These are phyloP conservation scores for Datisca glomerata DNA, from an alignment of 306 rosid genomes.

Conservation along the genomic window DNA sequence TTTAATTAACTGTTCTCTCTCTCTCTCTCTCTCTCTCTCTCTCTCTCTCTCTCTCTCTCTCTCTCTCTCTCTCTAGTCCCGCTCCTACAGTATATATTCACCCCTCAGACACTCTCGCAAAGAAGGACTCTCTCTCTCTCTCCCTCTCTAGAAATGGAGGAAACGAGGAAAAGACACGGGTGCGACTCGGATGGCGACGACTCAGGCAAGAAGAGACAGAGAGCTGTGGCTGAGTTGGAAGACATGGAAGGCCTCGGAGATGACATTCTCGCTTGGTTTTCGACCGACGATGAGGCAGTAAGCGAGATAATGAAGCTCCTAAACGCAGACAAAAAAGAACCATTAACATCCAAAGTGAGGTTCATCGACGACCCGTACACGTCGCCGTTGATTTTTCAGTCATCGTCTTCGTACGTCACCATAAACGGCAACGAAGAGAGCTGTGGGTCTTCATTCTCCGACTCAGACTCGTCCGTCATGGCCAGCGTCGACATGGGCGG, in stretches of 20 bases:
- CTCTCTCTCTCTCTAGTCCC: constrained; percentile 1
- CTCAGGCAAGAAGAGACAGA: neutral
- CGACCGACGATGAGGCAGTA: constrained; percentile 10
- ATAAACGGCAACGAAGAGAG: constrained; percentile 72
- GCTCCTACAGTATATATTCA: neutral
- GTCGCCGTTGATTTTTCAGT: constrained; percentile 28
- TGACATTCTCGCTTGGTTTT: constrained; percentile 16
- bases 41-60: neutral
- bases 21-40: constrained; percentile 1
- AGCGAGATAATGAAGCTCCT: constrained; percentile 19
- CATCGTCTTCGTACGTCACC: constrained; percentile 45
- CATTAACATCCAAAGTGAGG: constrained; percentile 11
- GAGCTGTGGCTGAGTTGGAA: neutral
- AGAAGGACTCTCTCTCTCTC: neutral
- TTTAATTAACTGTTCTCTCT: too few species aligned
- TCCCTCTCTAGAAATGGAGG: constrained; percentile 14
- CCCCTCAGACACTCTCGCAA: neutral
- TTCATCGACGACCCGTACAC: constrained; percentile 44
- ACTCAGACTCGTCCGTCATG: constrained; percentile 53
- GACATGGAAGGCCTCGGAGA: constrained; percentile 1
- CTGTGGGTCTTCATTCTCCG: constrained; percentile 72
- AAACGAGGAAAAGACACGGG: constrained; percentile 2
- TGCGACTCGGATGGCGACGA: neutral
- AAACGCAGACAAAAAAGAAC: constrained; percentile 1
- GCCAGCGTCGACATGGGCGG: constrained; percentile 38